These are phyloP conservation scores for Boletus subcaerulescens DNA, from an alignment of 768 basidiomycete species.

Conservation along the genomic window DNA sequence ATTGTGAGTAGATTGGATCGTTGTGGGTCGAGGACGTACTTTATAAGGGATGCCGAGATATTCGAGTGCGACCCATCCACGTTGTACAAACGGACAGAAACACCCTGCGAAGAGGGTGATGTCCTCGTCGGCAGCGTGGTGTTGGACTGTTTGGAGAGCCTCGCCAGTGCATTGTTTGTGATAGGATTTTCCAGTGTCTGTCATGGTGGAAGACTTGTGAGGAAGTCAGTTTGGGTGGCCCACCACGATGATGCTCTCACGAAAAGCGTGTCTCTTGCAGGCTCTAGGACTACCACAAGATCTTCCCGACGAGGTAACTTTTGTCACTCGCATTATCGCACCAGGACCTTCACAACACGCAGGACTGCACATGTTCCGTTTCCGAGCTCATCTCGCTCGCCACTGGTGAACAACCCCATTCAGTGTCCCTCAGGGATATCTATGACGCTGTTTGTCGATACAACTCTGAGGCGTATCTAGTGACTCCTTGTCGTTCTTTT, in stretches of 20 bases:
- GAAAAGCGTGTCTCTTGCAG: conserved; percentile 11
- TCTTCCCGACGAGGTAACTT: conserved; percentile 24
- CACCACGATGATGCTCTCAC: not conserved
- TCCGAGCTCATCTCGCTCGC: conserved; percentile 23
- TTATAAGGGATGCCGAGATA: conserved; percentile 68
- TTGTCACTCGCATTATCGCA: not conserved
- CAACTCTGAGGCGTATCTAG: conserved; percentile 17
- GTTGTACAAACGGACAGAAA: conserved; percentile 82
- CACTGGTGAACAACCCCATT: not conserved
- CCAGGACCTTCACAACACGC: not conserved
- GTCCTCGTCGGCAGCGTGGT: conserved; percentile 45
- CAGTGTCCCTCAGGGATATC: conserved; percentile 18
- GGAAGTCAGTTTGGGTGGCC: too few relatives aligned
- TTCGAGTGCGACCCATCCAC: conserved; percentile 76
- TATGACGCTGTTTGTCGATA: conserved; percentile 14
- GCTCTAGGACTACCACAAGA: conserved; percentile 18
- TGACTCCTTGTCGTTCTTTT: not conserved
- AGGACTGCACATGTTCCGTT: conserved; percentile 19
- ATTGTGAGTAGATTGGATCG: not conserved
- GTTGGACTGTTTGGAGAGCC: conserved; percentile 56
- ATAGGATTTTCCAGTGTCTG: conserved; percentile 41
- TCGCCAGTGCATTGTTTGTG: conserved; percentile 42
- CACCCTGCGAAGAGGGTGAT: conserved; percentile 70
- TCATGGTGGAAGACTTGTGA: conserved; percentile 7
- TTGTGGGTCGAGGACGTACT: conserved; percentile 34